Conservation (phyloP, 2,329 filamentous ascomycete genomes). For the Penicillium corylophilum region DNA sequence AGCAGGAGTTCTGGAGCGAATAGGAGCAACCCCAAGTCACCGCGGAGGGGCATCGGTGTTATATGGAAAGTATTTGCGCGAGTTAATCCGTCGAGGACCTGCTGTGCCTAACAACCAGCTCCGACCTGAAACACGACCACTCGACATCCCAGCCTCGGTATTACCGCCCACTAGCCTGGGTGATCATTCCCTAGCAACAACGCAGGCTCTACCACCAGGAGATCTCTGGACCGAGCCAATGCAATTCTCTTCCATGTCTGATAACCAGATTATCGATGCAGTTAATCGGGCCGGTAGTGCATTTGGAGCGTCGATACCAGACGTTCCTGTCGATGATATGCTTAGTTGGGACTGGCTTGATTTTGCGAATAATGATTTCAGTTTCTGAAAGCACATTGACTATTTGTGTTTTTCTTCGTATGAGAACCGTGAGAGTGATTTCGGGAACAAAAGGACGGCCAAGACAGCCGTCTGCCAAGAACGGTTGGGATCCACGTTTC, state of each 20-base stretch:
- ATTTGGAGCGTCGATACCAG: constrained; percentile 56
- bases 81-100: constrained; percentile 45
- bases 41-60: constrained; percentile 65
- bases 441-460: not conserved
- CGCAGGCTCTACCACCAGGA: constrained; percentile 29
- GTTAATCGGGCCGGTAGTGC: constrained; percentile 63
- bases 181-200: constrained; percentile 22
- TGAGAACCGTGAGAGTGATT: not conserved
- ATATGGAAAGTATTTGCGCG: constrained; percentile 57
- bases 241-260: constrained; percentile 68
- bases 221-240: constrained; percentile 52
- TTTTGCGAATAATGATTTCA: constrained; percentile 36
- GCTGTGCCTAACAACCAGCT: constrained; percentile 18
- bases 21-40: constrained; percentile 65
- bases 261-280: constrained; percentile 65
- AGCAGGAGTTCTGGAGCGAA: constrained; percentile 66
- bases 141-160: constrained; percentile 12
- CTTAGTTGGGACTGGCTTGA: constrained; percentile 59
- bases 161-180: constrained; percentile 13
- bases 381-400: constrained; percentile 15
- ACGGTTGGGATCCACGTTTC: not conserved
- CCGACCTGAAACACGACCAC: constrained; percentile 8
- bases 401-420: too few relatives aligned
- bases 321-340: constrained; percentile 60
- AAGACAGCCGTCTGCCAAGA: not conserved